These are phyloP conservation scores for Geotrichum bryndzae DNA, from an alignment of 1,139 yeast species.

Conservation along the genomic window DNA sequence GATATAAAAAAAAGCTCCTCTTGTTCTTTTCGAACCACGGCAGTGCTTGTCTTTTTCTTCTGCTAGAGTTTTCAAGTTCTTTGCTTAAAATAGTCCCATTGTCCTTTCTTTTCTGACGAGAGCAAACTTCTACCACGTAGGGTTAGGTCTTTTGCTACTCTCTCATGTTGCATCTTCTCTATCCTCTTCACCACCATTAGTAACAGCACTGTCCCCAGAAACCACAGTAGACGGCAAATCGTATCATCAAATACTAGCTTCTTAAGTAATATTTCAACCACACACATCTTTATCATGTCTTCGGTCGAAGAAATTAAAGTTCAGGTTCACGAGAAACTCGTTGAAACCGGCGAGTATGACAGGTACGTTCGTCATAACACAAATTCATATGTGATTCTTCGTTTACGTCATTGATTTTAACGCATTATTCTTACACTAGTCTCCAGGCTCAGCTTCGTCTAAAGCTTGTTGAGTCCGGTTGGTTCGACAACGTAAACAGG, in stretches of 20 bases:
- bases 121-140: too few relatives aligned
- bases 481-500: slow-evolving; percentile 71
- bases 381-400: not conserved
- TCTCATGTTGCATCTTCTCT: not conserved
- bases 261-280: too few relatives aligned
- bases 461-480: slow-evolving; percentile 69
- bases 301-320: slow-evolving; percentile 47
- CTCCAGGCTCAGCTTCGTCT: slow-evolving; percentile 43
- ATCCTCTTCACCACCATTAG: not conserved
- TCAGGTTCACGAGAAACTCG: slow-evolving; percentile 62
- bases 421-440: slow-evolving; percentile 19
- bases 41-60: too few relatives aligned
- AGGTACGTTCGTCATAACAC: slow-evolving; percentile 30
- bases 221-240: not conserved
- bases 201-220: not conserved
- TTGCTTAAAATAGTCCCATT: too few relatives aligned
- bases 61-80: too few relatives aligned
- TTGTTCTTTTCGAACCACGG: too few relatives aligned
- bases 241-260: not conserved
- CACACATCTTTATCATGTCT: not conserved
- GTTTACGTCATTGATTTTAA: not conserved
- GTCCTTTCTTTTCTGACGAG: too few relatives aligned
- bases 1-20: too few relatives aligned
- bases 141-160: too few relatives aligned
- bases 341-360: slow-evolving; percentile 77